Base-by-base conservation (phyloP, 768 basidiomycete genomes). In the Pisolithus tinctorius region DNA sequence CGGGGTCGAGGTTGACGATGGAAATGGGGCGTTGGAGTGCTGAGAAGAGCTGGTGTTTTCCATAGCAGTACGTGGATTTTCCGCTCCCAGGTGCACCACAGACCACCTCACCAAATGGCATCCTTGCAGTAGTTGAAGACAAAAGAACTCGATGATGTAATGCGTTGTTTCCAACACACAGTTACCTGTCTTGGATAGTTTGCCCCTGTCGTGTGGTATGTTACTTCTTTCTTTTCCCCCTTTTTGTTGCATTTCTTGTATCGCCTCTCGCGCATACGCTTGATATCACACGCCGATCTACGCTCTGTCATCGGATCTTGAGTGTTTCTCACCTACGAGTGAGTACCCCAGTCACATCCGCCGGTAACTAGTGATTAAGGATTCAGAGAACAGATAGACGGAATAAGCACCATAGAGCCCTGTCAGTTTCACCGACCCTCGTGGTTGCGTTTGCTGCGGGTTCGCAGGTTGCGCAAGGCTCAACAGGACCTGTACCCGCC, bases 1-100 rank as follows among this genome's bases (percentile, higher is more conserved):
- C 96, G 0, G 96, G 95, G 65, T 99, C 96, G 50, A 99, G 80
- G 71, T 98, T 99, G 53, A 98, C 85, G 55, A 98, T 76, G 34
- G 89, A 81, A 41, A 97, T 84, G 2, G 93, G 92, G 0, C 95
- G 82, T 26, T 80, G 71, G 38, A 98, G 80, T 2, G 93, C 95
- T 11, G 82, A 83, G 62, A 95, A 86, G 16, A 98, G 85, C 51
- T 93, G 90, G 58, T 90, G 72, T 73, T 92, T 93, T 39, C 90
- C 89, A 54, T 84, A 80, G 69, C 88, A 89, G 60, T 92, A 92
- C 0, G 90, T 92, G 2, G 89, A 90, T 72, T 93, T 93, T 4
- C 89, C 89, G 48, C 84, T 86, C 1, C 90, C 89, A 30, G 89
- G 90, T 9, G 90, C 84, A 4, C 89, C 89, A 58, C 88, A 86